Evolutionary conservation across 441 rosid genomes (phyloP), one percentile per base, ranked within the genome.

Genomic region (Pelargonium fulgidum): DNA sequence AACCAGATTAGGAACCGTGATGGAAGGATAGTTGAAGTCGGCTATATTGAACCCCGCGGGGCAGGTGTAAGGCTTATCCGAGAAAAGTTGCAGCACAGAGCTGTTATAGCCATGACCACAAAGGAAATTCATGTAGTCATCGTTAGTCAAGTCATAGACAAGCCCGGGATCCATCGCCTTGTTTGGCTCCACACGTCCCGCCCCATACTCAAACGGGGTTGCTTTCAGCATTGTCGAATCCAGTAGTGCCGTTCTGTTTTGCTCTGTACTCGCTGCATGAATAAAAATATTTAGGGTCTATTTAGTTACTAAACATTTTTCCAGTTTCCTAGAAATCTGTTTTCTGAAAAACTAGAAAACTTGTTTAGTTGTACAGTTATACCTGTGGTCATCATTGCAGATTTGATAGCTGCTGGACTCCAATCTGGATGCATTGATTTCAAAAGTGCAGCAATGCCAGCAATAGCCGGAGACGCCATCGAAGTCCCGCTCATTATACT

Each of bases 351-450:
- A n/a, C n/a, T n/a, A n/a, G n/a, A n/a, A n/a, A n/a, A n/a, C n/a
- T n/a, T n/a, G n/a, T n/a, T n/a, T n/a, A n/a, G n/a, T n/a, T n/a
- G n/a, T n/a, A n/a, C n/a, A n/a, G n/a, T n/a, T n/a, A n/a, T 64
- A 83, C 93, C 93, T 0, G 80, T 81, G 3, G 90, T 85, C 89
- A 87, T 85, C 74, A 87, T 81, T 7, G 89, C 89, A n/a, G n/a
- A n/a, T n/a, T n/a, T n/a, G n/a, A n/a, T n/a, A n/a, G n/a, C n/a
- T n/a, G n/a, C n/a, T n/a, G 88, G 81, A 47, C 85, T 85, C 92
- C 89, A 84, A 6, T 77, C 54, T 1, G 88, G 89, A 48, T 78
- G 71, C n/a, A 83, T 77, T 5, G 79, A 77, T 68, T 78, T 85
- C 29, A 87, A 73, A 1, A 85, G 90, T 54, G 86, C 90, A 20